Percentiles rank a stretch among this genome's conserved stretches.
These are phyloP conservation scores for Solanum bulbocastanum DNA, from an alignment of 257 asterid genomes.

Conservation along the genomic window DNA sequence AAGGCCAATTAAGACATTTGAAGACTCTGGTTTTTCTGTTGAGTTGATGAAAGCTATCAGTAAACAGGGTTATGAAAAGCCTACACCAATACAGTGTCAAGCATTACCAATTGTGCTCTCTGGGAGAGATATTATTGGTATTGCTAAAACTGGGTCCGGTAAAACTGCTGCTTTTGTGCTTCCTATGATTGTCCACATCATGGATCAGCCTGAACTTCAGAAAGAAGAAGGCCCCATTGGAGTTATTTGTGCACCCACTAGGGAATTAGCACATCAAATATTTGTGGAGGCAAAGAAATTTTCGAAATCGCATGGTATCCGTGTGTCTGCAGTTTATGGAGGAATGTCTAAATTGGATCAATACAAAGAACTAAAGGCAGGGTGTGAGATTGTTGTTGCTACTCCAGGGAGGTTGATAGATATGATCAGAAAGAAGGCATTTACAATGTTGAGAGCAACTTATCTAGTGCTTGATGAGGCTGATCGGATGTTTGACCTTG, in stretches of 20 bases:
- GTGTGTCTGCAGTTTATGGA: slow-evolving; percentile 95
- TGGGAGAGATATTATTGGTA: slow-evolving; percentile 92
- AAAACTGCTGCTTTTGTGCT: slow-evolving; percentile 95
- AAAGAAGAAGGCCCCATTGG: slow-evolving; percentile 98
- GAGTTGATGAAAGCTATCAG: slow-evolving; percentile 86
- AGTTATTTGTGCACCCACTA: slow-evolving; percentile 96
- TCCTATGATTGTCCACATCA: slow-evolving; percentile 87
- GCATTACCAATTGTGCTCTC: slow-evolving; percentile 89
- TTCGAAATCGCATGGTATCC: slow-evolving; percentile 70
- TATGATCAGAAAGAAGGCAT: slow-evolving; percentile 91
- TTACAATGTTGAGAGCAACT: slow-evolving; percentile 74
- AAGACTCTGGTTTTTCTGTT: slow-evolving; percentile 75
- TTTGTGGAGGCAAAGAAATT: slow-evolving; percentile 90
- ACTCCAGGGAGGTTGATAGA: slow-evolving; percentile 98
- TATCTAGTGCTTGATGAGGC: slow-evolving; percentile 98
- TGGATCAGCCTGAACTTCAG: slow-evolving; percentile 93
- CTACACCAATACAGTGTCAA: slow-evolving; percentile 96
- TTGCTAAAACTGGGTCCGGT: slow-evolving; percentile 98
- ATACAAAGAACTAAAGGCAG: slow-evolving; percentile 94
- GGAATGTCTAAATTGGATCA: slow-evolving; percentile 98
- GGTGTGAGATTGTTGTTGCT: slow-evolving; percentile 94
- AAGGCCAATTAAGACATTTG: slow-evolving; percentile 71
- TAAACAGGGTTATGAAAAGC: slow-evolving; percentile 83
- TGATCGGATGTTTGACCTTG: slow-evolving; percentile 99
- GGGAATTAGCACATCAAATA: slow-evolving; percentile 98